These are phyloP conservation scores for Geotrichum candidum DNA, from an alignment of 1,139 yeast genomes.

Conservation along the genomic window DNA sequence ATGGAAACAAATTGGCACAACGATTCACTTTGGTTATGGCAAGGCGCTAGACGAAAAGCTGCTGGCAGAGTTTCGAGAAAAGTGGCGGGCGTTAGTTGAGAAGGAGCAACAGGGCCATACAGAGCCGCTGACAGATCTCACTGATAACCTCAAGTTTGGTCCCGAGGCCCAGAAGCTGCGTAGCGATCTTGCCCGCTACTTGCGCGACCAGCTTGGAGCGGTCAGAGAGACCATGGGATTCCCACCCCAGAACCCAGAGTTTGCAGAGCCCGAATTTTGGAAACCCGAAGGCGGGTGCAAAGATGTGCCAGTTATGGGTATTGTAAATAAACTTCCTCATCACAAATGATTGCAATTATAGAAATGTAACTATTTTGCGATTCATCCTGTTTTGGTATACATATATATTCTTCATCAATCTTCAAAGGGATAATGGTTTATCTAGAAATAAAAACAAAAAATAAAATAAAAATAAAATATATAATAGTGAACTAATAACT, in stretches of 20 bases:
- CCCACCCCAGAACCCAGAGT: slow-evolving; percentile 41
- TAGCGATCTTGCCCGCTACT: slow-evolving; percentile 59
- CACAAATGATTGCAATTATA: slow-evolving; percentile 6
- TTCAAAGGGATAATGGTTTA: background rate
- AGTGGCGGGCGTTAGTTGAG: slow-evolving; percentile 61
- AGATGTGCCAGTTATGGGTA: slow-evolving; percentile 19
- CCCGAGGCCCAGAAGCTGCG: slow-evolving; percentile 57
- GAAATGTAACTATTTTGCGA: background rate
- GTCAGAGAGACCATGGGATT: slow-evolving; percentile 52
- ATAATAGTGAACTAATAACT: too few relatives aligned
- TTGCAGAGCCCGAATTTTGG: slow-evolving; percentile 71
- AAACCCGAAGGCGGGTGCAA: slow-evolving; percentile 23
- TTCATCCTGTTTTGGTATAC: background rate
- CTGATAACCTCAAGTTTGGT: slow-evolving; percentile 58
- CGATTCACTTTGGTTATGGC: slow-evolving; percentile 69
- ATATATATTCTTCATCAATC: background rate
- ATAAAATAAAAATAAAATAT: too few relatives aligned
- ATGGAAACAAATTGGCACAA: slow-evolving; percentile 51
- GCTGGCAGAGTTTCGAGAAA: slow-evolving; percentile 54
- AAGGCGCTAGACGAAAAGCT: slow-evolving; percentile 56
- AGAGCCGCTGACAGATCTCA: slow-evolving; percentile 41
- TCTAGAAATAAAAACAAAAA: background rate
- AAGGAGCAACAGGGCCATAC: slow-evolving; percentile 35
- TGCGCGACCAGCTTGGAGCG: slow-evolving; percentile 57
- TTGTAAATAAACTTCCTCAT: slow-evolving; percentile 17